Base-by-base conservation (phyloP, 2,329 filamentous ascomycete genomes). In the Claviceps humidiphila region DNA sequence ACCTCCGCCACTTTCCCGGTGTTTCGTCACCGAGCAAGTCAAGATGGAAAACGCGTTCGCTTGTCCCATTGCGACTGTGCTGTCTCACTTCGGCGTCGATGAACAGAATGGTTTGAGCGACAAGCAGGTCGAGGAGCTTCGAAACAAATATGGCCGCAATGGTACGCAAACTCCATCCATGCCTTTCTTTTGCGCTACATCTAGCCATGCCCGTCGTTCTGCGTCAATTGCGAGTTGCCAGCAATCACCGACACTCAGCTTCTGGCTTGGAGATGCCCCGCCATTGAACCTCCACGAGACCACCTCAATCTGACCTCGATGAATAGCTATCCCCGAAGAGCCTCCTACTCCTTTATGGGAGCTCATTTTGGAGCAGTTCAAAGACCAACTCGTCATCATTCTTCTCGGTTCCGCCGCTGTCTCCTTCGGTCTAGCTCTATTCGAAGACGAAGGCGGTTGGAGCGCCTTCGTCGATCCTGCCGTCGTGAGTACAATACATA, bases 311-410 rank as follows among this genome's bases (percentile, higher is more conserved):
- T 50, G 37, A 50, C 39, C 50, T 49, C 46, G 49, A 49, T 40
- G 16, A 30, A 44, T 58, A 81, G 78, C 76, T 47, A 82, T 82
- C 56, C 71, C 77, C 46, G 93, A 98, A 73, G 93, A 98, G 58
- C 93, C 93, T 51, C 89, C 93, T 3, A 98, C 93, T 37, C 93
- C 93, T 41, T 68, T 98, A 47, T 98, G 91, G 93, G 81, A 97
- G 71, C 83, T 98, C 57, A 88, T 98, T 52, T 78, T 98, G 54
- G 93, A 98, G 72, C 93, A 98, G 69, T 98, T 98, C 78, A 96
- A 98, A 71, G 93, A 98, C 67, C 93, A 98, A 70, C 81, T 98
- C 47, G 93, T 98, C 59, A 80, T 98, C 51, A 98, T 98, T 61
- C 77, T 98, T 22, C 80, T 98, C 49, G 93, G 82, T 51, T 97